phyloP scores from a whole-genome alignment of 2,329 filamentous ascomycete species.

The Rutstroemia sp. region DNA sequence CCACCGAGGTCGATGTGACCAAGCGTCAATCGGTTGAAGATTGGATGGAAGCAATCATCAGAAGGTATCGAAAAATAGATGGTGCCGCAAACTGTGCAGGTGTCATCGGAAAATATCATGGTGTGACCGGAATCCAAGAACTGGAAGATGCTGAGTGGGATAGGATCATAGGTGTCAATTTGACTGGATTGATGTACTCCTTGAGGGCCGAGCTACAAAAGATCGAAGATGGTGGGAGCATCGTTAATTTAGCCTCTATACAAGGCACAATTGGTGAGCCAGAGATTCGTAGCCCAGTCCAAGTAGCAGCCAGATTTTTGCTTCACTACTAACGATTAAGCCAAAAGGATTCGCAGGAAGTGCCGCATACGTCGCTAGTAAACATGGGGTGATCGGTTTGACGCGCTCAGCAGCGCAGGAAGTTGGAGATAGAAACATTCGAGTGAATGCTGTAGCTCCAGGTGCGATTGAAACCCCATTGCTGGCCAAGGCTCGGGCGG shows the following conservation, averaged over 20 bases:
- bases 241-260: constrained; percentile 38
- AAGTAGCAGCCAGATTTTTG: background rate
- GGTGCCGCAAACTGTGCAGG: constrained; percentile 46
- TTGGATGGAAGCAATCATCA: constrained; percentile 32
- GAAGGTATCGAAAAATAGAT: constrained; percentile 32
- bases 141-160: constrained; percentile 33
- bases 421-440: constrained; percentile 30
- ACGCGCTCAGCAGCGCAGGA: constrained; percentile 28
- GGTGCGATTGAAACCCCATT: constrained; percentile 44
- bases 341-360: constrained; percentile 27
- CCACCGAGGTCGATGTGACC: constrained; percentile 30
- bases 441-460: constrained; percentile 24
- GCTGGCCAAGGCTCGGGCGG: constrained; percentile 31
- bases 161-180: constrained; percentile 32
- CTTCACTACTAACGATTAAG: constrained; percentile 23
- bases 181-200: constrained; percentile 33
- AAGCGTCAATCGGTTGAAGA: constrained; percentile 26
- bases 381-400: constrained; percentile 35
- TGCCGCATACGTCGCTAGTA: constrained; percentile 24
- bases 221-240: constrained; percentile 32
- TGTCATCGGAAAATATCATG: constrained; percentile 30
- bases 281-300: background rate
- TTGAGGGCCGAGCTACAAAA: constrained; percentile 33
- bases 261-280: constrained; percentile 39
- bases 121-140: constrained; percentile 24